phyloP scores from a whole-genome alignment of 2,329 filamentous ascomycete genomes.

The Cordyceps pruinosa region DNA sequence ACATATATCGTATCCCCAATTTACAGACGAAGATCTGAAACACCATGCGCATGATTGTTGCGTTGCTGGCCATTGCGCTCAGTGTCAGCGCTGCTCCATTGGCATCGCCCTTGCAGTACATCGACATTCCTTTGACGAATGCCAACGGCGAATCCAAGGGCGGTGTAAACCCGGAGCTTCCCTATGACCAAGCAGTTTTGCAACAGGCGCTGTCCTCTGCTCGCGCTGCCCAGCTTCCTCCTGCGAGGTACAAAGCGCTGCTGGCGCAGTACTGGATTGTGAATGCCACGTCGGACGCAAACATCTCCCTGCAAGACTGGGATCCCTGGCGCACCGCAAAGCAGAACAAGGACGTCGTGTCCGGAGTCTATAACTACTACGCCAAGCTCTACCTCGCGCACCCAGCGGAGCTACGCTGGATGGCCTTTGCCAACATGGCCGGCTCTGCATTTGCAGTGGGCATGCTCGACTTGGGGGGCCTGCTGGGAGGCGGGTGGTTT shows the following conservation, averaged over 20 bases:
- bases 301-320: constrained; percentile 3
- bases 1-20: background rate
- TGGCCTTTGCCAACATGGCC: constrained; percentile 7
- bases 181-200: background rate
- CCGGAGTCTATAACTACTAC: constrained; percentile 1
- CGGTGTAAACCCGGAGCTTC: background rate
- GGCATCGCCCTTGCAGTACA: background rate
- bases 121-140: constrained; percentile 3
- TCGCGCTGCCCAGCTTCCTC: background rate
- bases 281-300: background rate
- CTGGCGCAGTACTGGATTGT: constrained; percentile 6
- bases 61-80: background rate
- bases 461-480: constrained; percentile 1
- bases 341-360: background rate
- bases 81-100: background rate
- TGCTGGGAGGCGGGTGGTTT: background rate
- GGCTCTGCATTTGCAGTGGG: constrained; percentile 1
- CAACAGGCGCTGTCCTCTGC: background rate
- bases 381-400: constrained; percentile 2
- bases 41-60: background rate
- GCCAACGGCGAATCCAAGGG: background rate
- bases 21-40: background rate
- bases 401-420: constrained; percentile 5
- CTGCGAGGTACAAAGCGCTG: background rate
- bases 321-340: constrained; percentile 1